Evolutionary conservation across 148 eudicot genomes (phyloP).

Genomic region (Oxyria digyna): DNA sequence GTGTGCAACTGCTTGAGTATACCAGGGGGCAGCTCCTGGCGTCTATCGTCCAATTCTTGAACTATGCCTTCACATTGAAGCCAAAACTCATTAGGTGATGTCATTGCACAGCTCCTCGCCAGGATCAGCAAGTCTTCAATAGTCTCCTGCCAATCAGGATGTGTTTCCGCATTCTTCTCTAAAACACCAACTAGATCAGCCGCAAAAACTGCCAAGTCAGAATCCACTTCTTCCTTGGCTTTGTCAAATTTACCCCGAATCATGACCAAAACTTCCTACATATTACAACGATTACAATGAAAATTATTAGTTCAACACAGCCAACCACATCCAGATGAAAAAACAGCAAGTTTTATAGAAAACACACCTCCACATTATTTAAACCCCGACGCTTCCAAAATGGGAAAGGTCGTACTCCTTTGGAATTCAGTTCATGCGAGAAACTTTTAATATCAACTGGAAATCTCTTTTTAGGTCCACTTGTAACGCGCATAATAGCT

Average conservation of each 20-base stretch:
- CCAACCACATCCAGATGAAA: not conserved
- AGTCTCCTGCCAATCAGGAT: conserved; percentile 95
- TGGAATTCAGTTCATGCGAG: conserved; percentile 94
- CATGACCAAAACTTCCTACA: conserved; percentile 86
- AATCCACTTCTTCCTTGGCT: conserved; percentile 98
- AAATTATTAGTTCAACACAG: not conserved
- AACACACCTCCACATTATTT: conserved; percentile 76
- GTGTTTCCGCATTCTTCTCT: conserved; percentile 84
- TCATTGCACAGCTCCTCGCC: conserved; percentile 88
- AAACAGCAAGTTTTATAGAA: conserved; percentile 3
- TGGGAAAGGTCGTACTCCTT: conserved; percentile 93
- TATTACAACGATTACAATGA: not conserved
- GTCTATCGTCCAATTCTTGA: conserved; percentile 93
- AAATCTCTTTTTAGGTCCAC: conserved; percentile 85
- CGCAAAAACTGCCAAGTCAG: conserved; percentile 86
- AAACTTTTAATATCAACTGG: conserved; percentile 93
- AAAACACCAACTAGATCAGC: conserved; percentile 85
- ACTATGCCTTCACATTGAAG: conserved; percentile 96
- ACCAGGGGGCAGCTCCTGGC: conserved; percentile 90
- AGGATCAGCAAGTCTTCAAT: conserved; percentile 85
- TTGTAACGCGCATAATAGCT: conserved; percentile 94
- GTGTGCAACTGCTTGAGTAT: conserved; percentile 93
- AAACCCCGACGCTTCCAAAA: conserved; percentile 93
- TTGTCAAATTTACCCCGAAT: conserved; percentile 88
- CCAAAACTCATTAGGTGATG: conserved; percentile 92